Evolutionary conservation across 2,329 filamentous ascomycete species (phyloP).

Genomic region (Laburnicola sp.): DNA sequence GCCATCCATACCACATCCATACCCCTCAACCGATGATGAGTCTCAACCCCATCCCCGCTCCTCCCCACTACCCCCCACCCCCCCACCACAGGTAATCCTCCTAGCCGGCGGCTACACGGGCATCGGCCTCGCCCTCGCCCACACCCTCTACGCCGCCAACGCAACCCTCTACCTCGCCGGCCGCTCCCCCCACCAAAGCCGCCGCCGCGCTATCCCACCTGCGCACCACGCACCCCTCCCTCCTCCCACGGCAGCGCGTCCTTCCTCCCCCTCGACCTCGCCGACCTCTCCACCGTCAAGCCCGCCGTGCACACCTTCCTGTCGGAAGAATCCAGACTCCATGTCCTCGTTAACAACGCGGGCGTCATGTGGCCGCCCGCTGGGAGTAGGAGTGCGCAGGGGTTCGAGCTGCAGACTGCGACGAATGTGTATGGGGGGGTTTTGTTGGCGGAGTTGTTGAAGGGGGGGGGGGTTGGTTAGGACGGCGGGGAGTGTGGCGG

Average conservation of each 20-base stretch:
- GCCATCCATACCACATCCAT: no score
- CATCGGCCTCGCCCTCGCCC: constrained; percentile 55
- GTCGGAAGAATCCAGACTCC: constrained; percentile 46
- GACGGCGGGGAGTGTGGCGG: constrained; percentile 13
- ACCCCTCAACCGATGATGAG: no score
- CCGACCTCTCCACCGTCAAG: constrained; percentile 37
- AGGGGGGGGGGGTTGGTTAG: constrained; percentile 15
- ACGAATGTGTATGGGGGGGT: constrained; percentile 43
- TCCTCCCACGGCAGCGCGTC: constrained; percentile 30
- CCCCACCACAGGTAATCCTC: constrained; percentile 47
- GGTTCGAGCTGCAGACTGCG: constrained; percentile 42
- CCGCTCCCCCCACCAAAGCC: constrained; percentile 42
- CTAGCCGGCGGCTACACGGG: constrained; percentile 54
- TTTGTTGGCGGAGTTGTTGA: constrained; percentile 39
- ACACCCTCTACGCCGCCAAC: constrained; percentile 57
- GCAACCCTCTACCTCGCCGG: constrained; percentile 53
- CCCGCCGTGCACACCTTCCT: constrained; percentile 37
- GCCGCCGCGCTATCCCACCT: constrained; percentile 39
- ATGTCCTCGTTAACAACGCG: constrained; percentile 94
- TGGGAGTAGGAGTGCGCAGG: constrained; percentile 16
- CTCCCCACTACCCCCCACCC: neutral
- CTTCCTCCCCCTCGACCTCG: constrained; percentile 45
- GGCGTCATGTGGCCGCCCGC: constrained; percentile 54
- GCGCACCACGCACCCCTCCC: constrained; percentile 30
- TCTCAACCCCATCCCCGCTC: no score